Base-by-base conservation (phyloP, 352 stramenopile genomes). In the Aphanomyces stellatus region DNA sequence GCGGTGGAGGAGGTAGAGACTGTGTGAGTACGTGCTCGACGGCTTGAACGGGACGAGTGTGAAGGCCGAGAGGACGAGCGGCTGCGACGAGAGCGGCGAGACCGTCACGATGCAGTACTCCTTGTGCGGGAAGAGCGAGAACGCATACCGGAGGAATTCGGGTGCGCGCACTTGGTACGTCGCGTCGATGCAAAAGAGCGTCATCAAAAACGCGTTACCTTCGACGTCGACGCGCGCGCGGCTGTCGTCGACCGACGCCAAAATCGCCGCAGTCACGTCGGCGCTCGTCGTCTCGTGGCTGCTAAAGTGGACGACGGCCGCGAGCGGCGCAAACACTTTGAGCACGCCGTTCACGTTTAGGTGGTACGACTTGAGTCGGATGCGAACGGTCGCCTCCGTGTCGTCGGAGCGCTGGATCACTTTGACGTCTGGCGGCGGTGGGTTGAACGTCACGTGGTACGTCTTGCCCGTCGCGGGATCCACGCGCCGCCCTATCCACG, bases 381-480 rank as follows among this genome's bases (percentile, higher is more conserved):
- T 86, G 37, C 84, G 88, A 4, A 97, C 80, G 27, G 93, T 97
- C 65, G 96, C 88, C 17, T 86, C 82, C 0, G 81, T 97, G 73
- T 98, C 92, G 72, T 97, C 92, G 51, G 76, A 93, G 17, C 91
- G 85, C 49, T 79, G 76, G 6, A 80, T 79, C 10, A 96, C 71
- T 28, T 86, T 73, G 19, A 88, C 55, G 13, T 69, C 63, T 24
- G 79, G 74, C 1, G 85, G 85, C 15, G 82, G 82, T 6, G 89
- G 88, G 22, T 95, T 96, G 56, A 92, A 96, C 40, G 75, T 82
- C 49, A 91, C 65, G 69, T 98, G 92, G 69, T 97, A 98, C 41
- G 90, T 95, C 60, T 96, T 96, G 6, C 93, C 91, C 5, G 93
- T 98, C 17, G 85, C 81, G 0, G 93, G 88, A 70, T 98, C 93